Evolutionary conservation across 768 basidiomycete genomes (phyloP).

Genomic region (Podaxis carcinomalis): DNA sequence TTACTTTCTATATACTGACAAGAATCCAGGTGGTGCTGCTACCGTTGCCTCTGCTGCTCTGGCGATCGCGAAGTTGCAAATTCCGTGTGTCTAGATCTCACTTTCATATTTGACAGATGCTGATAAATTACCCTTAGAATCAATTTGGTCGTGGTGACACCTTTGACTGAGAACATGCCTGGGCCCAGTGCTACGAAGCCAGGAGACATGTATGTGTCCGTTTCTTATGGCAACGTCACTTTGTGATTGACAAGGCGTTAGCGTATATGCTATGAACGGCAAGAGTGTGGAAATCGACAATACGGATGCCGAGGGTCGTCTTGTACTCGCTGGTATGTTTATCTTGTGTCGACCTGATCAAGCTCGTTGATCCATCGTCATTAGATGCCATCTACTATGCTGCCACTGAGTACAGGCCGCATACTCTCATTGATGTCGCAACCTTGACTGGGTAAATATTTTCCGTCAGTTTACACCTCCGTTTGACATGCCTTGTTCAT

Average conservation of each 20-base stretch:
- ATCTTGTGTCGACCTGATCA: not conserved
- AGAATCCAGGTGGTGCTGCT: slow-evolving; percentile 64
- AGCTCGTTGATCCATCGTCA: not conserved
- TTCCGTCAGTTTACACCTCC: not conserved
- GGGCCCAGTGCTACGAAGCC: slow-evolving; percentile 73
- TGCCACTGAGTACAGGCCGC: slow-evolving; percentile 70
- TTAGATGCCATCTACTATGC: slow-evolving; percentile 83
- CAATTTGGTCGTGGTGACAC: slow-evolving; percentile 69
- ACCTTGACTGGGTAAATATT: slow-evolving; percentile 72
- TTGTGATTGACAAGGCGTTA: slow-evolving; percentile 19
- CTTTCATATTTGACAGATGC: not conserved
- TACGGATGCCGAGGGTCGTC: slow-evolving; percentile 80
- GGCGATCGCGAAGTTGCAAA: slow-evolving; percentile 74
- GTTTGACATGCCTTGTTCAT: not conserved
- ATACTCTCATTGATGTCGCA: slow-evolving; percentile 83
- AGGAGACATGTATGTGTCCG: slow-evolving; percentile 65
- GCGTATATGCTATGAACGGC: slow-evolving; percentile 84
- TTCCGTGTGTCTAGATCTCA: slow-evolving; percentile 55
- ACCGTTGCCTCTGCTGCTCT: slow-evolving; percentile 67
- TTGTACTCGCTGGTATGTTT: slow-evolving; percentile 63
- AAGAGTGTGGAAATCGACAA: slow-evolving; percentile 86
- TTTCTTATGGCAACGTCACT: not conserved
- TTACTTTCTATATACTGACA: not conserved
- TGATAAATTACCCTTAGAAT: slow-evolving; percentile 37
- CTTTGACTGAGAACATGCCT: slow-evolving; percentile 85